Evolutionary conservation across 202 grass and related monocot genomes (phyloP).

Genomic region (Saccharum hybrid): DNA sequence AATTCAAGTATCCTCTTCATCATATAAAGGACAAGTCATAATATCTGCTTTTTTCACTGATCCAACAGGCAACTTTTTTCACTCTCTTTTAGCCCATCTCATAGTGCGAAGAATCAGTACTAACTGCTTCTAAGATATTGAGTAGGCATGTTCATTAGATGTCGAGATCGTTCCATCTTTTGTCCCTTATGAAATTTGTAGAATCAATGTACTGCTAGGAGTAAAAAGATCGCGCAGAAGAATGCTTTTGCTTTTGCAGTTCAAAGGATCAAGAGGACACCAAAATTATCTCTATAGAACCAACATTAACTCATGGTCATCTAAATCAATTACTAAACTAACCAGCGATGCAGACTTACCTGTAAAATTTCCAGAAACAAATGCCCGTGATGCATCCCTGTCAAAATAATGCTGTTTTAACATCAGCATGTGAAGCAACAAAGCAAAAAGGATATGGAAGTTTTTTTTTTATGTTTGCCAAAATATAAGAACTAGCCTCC

Average conservation of each 20-base stretch:
- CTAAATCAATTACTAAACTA: background rate
- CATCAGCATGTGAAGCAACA: conserved; percentile 43
- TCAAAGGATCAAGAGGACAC: conserved; percentile 11
- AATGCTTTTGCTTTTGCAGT: conserved; percentile 1
- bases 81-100: background rate
- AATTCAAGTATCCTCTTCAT: background rate
- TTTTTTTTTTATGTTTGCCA: background rate
- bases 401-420: conserved; percentile 39
- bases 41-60: background rate
- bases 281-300: conserved; percentile 4
- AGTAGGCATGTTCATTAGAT: background rate
- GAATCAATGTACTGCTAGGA: background rate
- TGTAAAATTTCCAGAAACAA: conserved; percentile 95
- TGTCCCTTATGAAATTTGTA: conserved; percentile 17
- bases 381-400: conserved; percentile 94
- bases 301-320: background rate
- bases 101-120: background rate
- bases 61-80: background rate
- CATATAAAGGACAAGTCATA: background rate
- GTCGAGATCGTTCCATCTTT: background rate
- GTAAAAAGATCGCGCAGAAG: conserved; percentile 7
- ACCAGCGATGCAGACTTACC: conserved; percentile 45
- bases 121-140: conserved; percentile 7
- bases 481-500: conserved; percentile 4
- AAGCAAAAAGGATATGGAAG: background rate